These are phyloP conservation scores for Suillus bovinus DNA, from an alignment of 768 basidiomycete species.

Conservation along the genomic window DNA sequence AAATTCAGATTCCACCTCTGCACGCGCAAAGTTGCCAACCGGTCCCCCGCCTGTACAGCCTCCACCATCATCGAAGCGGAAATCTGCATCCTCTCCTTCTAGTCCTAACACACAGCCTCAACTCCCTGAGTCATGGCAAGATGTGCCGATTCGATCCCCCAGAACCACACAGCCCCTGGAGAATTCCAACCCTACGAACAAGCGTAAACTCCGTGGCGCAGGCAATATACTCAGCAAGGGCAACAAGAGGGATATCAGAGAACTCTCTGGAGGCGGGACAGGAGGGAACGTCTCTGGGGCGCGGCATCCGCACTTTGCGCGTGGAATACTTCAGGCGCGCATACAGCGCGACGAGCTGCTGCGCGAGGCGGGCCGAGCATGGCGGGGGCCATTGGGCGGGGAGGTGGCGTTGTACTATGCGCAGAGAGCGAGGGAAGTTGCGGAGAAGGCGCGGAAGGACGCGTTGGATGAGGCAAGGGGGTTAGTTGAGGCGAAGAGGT, in stretches of 20 bases:
- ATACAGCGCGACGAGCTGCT: conserved; percentile 58
- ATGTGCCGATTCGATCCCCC: conserved; percentile 41
- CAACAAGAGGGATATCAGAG: conserved; percentile 49
- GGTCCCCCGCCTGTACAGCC: conserved; percentile 43
- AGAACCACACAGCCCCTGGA: conserved; percentile 39
- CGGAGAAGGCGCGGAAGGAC: conserved; percentile 46
- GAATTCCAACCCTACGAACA: conserved; percentile 57
- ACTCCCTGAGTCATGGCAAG: conserved; percentile 49
- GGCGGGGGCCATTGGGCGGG: conserved; percentile 69
- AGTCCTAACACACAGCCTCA: conserved; percentile 29
- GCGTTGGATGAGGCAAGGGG: conserved; percentile 61
- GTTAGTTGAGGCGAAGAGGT: conserved; percentile 66
- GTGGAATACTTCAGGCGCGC: conserved; percentile 34
- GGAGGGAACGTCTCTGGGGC: not conserved
- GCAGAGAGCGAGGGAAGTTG: conserved; percentile 57
- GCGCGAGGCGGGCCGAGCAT: conserved; percentile 66
- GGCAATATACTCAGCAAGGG: conserved; percentile 45
- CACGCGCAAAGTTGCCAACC: conserved; percentile 28
- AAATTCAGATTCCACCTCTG: not conserved
- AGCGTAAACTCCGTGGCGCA: conserved; percentile 37
- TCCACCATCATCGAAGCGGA: conserved; percentile 36
- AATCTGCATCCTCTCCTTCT: conserved; percentile 24
- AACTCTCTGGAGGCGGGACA: conserved; percentile 24
- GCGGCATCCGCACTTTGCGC: not conserved
- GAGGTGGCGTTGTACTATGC: conserved; percentile 78